Base-by-base conservation (phyloP, 2,329 filamentous ascomycete genomes). In the Calycina herbarum region DNA sequence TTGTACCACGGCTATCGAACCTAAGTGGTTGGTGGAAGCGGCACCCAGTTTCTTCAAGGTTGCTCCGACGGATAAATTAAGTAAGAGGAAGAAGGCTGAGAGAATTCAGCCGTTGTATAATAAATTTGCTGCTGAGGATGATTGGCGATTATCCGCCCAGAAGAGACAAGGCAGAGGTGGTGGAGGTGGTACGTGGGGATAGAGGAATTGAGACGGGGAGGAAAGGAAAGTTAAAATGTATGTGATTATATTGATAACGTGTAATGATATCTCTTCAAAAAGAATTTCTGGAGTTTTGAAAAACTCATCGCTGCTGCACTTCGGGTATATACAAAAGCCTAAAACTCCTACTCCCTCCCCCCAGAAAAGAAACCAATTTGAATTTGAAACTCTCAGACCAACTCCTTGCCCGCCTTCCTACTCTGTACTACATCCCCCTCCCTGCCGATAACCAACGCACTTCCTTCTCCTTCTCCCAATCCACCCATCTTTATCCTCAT, bases 41-140 rank as follows among this genome's bases (percentile, higher is more conserved):
- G 95, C 96, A n/a, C 95, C 96, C 10, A 97, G 93, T 0, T 99
- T 98, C 82, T 99, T 98, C 87, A 97, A 96, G 84, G 93, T 98
- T 4, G 94, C 95, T 20, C 89, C 92, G 0, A 94, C 90, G 42
- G 93, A 97, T 76, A 84, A 87, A 64, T 79, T 99, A 74, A 94
- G 90, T 70, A 97, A 97, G 84, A 82, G 95, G 74, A 95, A 96
- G 86, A 90, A 92, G 82, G 92, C 92, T 0, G 95, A 99, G 83
- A 85, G 94, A 64, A 98, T 99, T 64, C 92, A 97, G 82, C 95
- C 95, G 56, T 79, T 99, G 79, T 93, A 97, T 77, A 97, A 97
- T 77, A 91, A 94, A 76, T 97, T 92, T 79, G 90, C 89, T 2
- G 90, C 89, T 2, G 94, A 97, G 76, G 94, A 99, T 76, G 95